These are phyloP conservation scores for Clonostachys sp. DNA, from an alignment of 2,329 filamentous ascomycete species.

Conservation along the genomic window DNA sequence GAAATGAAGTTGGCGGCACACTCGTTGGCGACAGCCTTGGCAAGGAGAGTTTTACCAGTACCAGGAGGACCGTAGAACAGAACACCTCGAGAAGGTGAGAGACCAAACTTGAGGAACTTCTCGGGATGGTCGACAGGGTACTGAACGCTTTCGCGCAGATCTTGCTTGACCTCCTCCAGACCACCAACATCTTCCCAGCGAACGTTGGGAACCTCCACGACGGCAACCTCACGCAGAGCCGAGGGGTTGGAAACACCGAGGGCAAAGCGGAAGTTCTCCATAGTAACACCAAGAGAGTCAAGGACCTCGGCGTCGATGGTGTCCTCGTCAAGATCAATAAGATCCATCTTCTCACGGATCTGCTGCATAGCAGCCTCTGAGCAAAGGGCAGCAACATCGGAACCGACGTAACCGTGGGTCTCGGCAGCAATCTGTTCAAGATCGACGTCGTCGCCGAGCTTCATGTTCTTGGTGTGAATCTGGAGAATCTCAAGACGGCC, in stretches of 20 bases:
- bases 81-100: constrained; percentile 96
- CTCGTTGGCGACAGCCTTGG: constrained; percentile 99
- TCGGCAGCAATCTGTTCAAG: constrained; percentile 94
- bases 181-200: constrained; percentile 99
- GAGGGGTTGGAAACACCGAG: constrained; percentile 98
- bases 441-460: constrained; percentile 93
- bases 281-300: constrained; percentile 95
- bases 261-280: constrained; percentile 99
- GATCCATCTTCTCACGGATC: constrained; percentile 99
- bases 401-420: constrained; percentile 98
- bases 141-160: constrained; percentile 97
- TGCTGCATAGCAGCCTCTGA: constrained; percentile 99
- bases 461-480: constrained; percentile 99
- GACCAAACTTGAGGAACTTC: constrained; percentile 99
- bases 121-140: constrained; percentile 99
- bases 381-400: constrained; percentile 95
- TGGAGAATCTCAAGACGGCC: constrained; percentile 98
- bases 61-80: constrained; percentile 97
- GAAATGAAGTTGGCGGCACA: constrained; percentile 99
- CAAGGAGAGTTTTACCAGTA: constrained; percentile 99
- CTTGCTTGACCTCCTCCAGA: constrained; percentile 96
- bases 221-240: constrained; percentile 94
- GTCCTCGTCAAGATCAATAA: constrained; percentile 97
- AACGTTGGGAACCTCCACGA: constrained; percentile 98
- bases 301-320: constrained; percentile 98